A percentile compares a stretch with the other conserved stretches of the same genome.
These are phyloP conservation scores for Calonectria hongkongensis DNA, from an alignment of 2,329 filamentous ascomycete species.

Conservation along the genomic window DNA sequence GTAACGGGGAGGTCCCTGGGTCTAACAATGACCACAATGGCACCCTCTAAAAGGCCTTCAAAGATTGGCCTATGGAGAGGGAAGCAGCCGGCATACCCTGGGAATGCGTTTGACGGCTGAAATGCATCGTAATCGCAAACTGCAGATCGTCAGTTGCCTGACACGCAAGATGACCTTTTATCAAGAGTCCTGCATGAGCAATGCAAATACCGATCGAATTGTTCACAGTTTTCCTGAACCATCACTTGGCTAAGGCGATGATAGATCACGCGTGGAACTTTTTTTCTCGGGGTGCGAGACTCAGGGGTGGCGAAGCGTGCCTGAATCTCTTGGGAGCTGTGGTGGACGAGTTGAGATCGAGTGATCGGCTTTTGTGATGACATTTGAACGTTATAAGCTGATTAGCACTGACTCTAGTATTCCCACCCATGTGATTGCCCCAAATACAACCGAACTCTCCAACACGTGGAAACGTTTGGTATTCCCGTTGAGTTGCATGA, in stretches of 20 bases:
- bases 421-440: background rate
- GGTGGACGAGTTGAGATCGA: background rate
- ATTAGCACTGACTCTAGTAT: too few relatives aligned
- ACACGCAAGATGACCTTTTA: slow-evolving; percentile 30
- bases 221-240: background rate
- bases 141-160: slow-evolving; percentile 44
- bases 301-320: background rate
- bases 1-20: slow-evolving; percentile 36
- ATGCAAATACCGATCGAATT: background rate
- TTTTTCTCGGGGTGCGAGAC: background rate
- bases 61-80: slow-evolving; percentile 28
- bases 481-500: too few relatives aligned
- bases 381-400: too few relatives aligned
- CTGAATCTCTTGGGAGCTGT: background rate
- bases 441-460: background rate
- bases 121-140: slow-evolving; percentile 4
- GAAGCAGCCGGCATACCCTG: slow-evolving; percentile 26
- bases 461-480: too few relatives aligned
- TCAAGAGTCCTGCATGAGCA: background rate
- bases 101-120: slow-evolving; percentile 28
- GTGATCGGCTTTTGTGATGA: background rate
- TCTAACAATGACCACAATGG: slow-evolving; percentile 35
- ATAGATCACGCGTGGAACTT: slow-evolving; percentile 17
- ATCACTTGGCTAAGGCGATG: background rate
- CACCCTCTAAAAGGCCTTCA: slow-evolving; percentile 30